phyloP scores from a whole-genome alignment of 2,329 filamentous ascomycete genomes.

The Chaetomiaceae sp. region DNA sequence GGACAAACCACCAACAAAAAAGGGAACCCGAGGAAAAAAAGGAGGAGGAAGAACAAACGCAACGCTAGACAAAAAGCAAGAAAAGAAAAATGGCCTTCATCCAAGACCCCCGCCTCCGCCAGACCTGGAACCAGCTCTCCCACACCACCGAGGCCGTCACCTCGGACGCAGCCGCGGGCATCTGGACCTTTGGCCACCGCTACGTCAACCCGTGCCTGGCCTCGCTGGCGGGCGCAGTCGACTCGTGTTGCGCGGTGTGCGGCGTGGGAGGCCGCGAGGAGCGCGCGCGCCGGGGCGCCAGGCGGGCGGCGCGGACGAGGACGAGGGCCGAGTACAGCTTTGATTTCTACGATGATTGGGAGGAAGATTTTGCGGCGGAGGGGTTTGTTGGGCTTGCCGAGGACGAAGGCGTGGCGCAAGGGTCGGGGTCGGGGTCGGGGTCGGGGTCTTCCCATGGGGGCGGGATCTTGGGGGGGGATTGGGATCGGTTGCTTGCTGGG shows the following conservation, averaged over 20 bases:
- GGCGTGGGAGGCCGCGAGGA: conserved; percentile 66
- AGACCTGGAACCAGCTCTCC: conserved; percentile 88
- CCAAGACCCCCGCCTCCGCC: conserved; percentile 82
- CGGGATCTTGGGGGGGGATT: conserved; percentile 65
- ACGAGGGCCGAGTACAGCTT: conserved; percentile 77
- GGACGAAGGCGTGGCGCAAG: conserved; percentile 50
- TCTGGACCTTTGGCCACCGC: conserved; percentile 82
- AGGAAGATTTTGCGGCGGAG: conserved; percentile 55
- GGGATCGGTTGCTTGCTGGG: conserved; percentile 74
- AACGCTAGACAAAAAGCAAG: not conserved
- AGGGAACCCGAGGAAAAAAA: not conserved
- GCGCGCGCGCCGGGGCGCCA: conserved; percentile 54
- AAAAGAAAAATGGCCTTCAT: conserved; percentile 51
- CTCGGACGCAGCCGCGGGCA: conserved; percentile 82
- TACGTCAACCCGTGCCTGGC: conserved; percentile 80
- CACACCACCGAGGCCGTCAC: conserved; percentile 88
- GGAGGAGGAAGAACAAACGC: not conserved
- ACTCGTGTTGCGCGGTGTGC: conserved; percentile 70
- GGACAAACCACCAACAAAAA: not conserved
- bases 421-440: conserved; percentile 43
- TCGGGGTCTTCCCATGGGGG: conserved; percentile 48
- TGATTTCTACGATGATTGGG: conserved; percentile 98
- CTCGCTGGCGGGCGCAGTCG: conserved; percentile 61
- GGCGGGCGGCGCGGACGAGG: conserved; percentile 47
- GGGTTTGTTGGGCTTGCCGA: conserved; percentile 60